Percentiles rank a stretch among this genome's conserved stretches.
Evolutionary conservation across 345 rosid species (phyloP).

Genomic region (Populus ilicifolia): DNA sequence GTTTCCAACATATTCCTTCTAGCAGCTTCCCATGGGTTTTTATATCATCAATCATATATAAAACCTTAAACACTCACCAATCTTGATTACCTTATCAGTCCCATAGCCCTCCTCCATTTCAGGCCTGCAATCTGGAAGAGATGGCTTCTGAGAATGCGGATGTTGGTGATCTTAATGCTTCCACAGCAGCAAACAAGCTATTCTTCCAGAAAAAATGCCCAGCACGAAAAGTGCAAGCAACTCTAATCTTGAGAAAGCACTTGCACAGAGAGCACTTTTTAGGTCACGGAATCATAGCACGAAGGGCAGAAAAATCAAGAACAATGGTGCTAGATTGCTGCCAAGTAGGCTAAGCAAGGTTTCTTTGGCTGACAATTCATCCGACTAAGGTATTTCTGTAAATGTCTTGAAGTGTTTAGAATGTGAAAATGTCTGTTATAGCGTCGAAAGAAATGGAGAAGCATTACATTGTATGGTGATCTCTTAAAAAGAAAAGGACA

Average conservation of each 20-base stretch:
- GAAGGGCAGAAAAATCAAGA: conserved; percentile 23
- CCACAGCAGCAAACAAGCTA: conserved; percentile 17
- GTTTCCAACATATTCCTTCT: conserved; percentile 12
- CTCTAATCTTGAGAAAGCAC: conserved; percentile 35
- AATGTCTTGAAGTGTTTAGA: background rate
- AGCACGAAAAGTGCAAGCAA: conserved; percentile 10
- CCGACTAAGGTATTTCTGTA: conserved; percentile 3
- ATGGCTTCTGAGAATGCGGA: conserved; percentile 36
- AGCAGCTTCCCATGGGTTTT: conserved; percentile 7
- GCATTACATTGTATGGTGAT: background rate
- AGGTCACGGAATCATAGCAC: conserved; percentile 28
- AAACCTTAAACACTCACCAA: conserved; percentile 4
- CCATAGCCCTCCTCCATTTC: background rate
- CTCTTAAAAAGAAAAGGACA: background rate
- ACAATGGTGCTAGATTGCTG: conserved; percentile 18
- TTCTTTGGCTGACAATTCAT: conserved; percentile 40
- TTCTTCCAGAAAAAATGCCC: conserved; percentile 10
- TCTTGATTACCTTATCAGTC: conserved; percentile 4
- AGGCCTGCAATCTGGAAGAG: background rate
- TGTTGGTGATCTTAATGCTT: conserved; percentile 14
- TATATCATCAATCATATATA: background rate
- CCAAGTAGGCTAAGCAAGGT: conserved; percentile 56
- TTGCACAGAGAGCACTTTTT: conserved; percentile 42
- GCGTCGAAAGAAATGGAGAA: background rate
- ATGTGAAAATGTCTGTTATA: background rate